Percentiles rank a stretch among this genome's conserved stretches.
These are phyloP conservation scores for Ceratocystis alfenasii DNA, from an alignment of 2,329 filamentous ascomycete species.

Conservation along the genomic window DNA sequence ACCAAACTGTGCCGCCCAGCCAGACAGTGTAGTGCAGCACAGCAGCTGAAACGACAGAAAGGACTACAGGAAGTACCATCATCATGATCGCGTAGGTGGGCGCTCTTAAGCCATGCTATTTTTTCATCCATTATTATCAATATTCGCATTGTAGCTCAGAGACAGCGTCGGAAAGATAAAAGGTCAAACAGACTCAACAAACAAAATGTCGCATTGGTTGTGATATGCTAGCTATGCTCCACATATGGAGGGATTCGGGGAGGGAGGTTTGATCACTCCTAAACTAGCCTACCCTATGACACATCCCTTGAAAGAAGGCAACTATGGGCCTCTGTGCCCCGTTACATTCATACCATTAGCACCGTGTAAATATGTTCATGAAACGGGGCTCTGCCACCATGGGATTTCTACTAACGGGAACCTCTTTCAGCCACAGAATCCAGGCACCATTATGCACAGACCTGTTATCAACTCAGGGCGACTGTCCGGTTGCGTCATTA, in stretches of 20 bases:
- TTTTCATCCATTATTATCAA: neutral
- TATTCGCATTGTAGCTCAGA: neutral
- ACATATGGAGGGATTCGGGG: too few species aligned
- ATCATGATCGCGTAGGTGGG: neutral
- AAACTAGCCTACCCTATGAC: neutral
- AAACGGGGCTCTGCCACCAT: too few species aligned
- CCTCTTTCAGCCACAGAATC: constrained; percentile 8
- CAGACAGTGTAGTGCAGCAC: neutral
- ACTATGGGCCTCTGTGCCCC: neutral
- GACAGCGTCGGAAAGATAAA: neutral
- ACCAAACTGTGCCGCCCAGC: neutral
- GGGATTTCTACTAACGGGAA: too few species aligned
- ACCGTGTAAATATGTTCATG: too few species aligned
- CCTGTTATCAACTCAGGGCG: neutral
- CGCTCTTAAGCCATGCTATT: neutral
- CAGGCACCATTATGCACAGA: neutral
- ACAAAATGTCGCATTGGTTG: neutral
- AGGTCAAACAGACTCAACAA: neutral
- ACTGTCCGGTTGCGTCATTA: constrained; percentile 4
- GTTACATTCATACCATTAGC: neutral
- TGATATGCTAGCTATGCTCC: too few species aligned
- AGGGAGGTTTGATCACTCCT: too few species aligned
- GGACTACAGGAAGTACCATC: neutral
- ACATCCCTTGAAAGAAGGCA: too few species aligned
- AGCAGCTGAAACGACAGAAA: neutral